phyloP scores from a whole-genome alignment of 805 yeast species.

The Kluyveromyces starmeri region DNA sequence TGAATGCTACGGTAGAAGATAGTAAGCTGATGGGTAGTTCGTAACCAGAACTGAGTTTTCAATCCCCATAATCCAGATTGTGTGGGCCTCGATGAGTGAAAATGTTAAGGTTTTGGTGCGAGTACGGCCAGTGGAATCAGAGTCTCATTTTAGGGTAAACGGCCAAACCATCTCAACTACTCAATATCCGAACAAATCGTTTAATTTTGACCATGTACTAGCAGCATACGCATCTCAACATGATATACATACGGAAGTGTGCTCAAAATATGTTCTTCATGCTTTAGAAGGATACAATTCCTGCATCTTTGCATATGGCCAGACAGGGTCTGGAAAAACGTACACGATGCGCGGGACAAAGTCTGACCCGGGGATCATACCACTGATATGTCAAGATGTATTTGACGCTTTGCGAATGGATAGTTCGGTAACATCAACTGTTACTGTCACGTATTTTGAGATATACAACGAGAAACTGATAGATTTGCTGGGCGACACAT shows the following conservation, averaged over 20 bases:
- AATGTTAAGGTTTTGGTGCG: conserved; percentile 2
- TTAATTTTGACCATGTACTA: conserved; percentile 2
- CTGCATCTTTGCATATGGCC: conserved; percentile 95
- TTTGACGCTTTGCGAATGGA: conserved; percentile 8
- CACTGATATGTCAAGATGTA: conserved; percentile 8
- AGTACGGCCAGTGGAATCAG: neutral
- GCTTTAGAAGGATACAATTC: conserved; percentile 82
- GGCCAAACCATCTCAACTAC: neutral
- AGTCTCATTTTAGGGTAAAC: neutral
- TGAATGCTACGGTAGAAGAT: too few species aligned
- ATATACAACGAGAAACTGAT: conserved; percentile 77
- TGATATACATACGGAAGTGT: conserved; percentile 6
- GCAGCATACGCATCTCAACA: conserved; percentile 1
- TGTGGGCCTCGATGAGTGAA: too few species aligned
- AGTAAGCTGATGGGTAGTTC: too few species aligned
- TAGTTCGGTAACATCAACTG: conserved; percentile 45
- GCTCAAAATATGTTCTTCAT: conserved; percentile 10
- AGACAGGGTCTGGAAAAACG: conserved; percentile 94
- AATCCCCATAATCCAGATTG: too few species aligned
- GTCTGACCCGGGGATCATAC: conserved; percentile 7
- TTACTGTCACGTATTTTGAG: conserved; percentile 52
- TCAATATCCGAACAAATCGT: neutral
- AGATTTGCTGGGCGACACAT: conserved; percentile 45
- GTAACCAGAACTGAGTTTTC: too few species aligned
- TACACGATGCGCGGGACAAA: conserved; percentile 66